phyloP scores from a whole-genome alignment of 768 basidiomycete genomes.

The Termitomyces sp. region DNA sequence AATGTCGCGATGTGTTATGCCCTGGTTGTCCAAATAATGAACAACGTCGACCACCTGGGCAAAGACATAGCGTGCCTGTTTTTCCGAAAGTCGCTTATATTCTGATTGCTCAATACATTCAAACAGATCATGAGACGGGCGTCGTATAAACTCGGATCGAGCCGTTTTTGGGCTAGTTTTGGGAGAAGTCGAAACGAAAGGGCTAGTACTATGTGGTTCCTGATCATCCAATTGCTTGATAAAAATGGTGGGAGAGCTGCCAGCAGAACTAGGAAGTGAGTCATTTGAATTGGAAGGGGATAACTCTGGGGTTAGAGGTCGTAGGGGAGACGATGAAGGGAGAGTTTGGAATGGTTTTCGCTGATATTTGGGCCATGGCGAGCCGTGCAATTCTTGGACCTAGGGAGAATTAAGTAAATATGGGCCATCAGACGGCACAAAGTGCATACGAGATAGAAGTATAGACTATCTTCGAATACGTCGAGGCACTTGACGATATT shows the following conservation, averaged over 20 bases:
- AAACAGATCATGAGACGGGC: slow-evolving; percentile 88
- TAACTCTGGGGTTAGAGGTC: slow-evolving; percentile 44
- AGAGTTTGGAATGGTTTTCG: slow-evolving; percentile 21
- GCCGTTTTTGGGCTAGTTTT: slow-evolving; percentile 15
- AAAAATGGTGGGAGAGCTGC: slow-evolving; percentile 30
- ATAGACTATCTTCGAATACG: slow-evolving; percentile 76
- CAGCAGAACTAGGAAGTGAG: slow-evolving; percentile 39
- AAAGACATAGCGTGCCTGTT: slow-evolving; percentile 78
- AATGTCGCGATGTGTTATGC: slow-evolving; percentile 92
- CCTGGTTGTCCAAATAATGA: slow-evolving; percentile 70
- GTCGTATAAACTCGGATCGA: slow-evolving; percentile 50
- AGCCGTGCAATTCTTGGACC: slow-evolving; percentile 92
- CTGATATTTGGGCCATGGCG: slow-evolving; percentile 68
- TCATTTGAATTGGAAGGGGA: slow-evolving; percentile 51
- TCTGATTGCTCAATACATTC: slow-evolving; percentile 91
- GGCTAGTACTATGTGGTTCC: background rate
- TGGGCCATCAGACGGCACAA: background rate
- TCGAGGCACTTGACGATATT: slow-evolving; percentile 83
- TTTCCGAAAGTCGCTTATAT: slow-evolving; percentile 74
- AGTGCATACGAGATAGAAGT: slow-evolving; percentile 78
- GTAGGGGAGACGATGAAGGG: slow-evolving; percentile 21
- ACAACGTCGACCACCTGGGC: slow-evolving; percentile 85
- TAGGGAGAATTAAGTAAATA: slow-evolving; percentile 22
- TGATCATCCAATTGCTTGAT: slow-evolving; percentile 4
- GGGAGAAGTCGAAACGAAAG: slow-evolving; percentile 5